These are phyloP conservation scores for Rhynchospora breviuscula DNA, from an alignment of 176 grass and related monocot genomes.

Conservation along the genomic window DNA sequence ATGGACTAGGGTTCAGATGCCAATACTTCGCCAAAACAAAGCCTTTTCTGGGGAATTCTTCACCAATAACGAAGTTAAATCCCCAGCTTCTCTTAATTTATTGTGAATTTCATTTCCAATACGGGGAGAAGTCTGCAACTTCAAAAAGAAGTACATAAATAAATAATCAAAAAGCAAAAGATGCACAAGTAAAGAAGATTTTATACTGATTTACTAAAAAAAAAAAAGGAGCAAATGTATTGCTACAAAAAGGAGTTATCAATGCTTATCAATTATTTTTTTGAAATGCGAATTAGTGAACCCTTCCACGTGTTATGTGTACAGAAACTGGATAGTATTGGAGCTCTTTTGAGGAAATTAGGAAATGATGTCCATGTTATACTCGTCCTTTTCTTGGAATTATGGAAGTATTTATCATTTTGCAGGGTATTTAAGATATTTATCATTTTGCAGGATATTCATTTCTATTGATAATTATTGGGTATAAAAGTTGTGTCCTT, in stretches of 20 bases:
- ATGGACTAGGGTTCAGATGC: background rate
- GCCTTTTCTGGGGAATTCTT: slow-evolving; percentile 18
- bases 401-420: background rate
- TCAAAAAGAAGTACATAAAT: background rate
- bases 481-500: background rate
- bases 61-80: slow-evolving; percentile 19
- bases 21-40: slow-evolving; percentile 18
- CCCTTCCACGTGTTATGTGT: background rate
- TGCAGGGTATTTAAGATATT: background rate
- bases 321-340: background rate
- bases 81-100: slow-evolving; percentile 13
- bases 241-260: background rate
- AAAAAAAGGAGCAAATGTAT: background rate
- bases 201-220: no score
- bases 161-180: background rate
- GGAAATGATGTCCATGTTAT: background rate
- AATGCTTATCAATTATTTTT: background rate
- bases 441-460: background rate
- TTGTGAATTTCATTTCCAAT: slow-evolving; percentile 9
- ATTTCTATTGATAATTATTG: background rate
- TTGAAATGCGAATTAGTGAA: background rate
- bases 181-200: background rate
- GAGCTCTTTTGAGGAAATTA: background rate
- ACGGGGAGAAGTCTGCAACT: background rate
- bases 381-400: background rate